Base-by-base conservation (phyloP, 345 rosid species). In the Acer yangbiense region DNA sequence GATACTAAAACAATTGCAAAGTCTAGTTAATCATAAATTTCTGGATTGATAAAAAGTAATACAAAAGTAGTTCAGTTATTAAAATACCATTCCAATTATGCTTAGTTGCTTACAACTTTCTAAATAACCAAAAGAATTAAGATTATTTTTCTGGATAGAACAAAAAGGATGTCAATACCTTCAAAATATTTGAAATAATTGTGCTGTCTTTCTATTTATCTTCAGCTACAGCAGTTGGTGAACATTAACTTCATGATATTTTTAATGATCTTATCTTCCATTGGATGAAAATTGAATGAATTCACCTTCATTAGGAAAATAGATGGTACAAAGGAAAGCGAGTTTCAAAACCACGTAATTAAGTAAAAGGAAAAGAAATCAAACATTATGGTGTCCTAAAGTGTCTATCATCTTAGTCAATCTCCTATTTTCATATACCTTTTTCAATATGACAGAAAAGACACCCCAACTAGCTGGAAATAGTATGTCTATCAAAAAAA, bases 221-320 rank as follows among this genome's bases (percentile, higher is more conserved):
- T 21, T 41, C 67, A 12, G 2, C 62, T 21, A 44, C 72, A 12
- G 46, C 18, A 21, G 55, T 68, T 71, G 5, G 64, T 18, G 4
- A 23, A 70, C 63, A 70, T 70, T 21, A 32, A 70, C 23, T 52
- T 70, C 7, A 57, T 20, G 76, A 58, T 35, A 72, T 41, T 43
- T 60, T 73, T 61, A 48, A 73, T 43, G 68, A 54, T 41, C 27
- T 60, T 58, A 61, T 73, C 61, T 21, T 62, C 61, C 18, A 65
- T 23, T 43, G 11, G 65, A 61, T 62, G 6, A 7, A 7, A 74
- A 74, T n/a, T 11, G 52, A 74, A 63, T 25, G 21, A 9, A 14
- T 43, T 74, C 43, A 64, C 65, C 27, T 41, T 14, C 9, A 21
- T 44, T 14, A 41, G 35, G 23, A 18, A 1, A 46, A 44, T 12